These are phyloP conservation scores for Blastocystis sp. DNA, from an alignment of 352 stramenopile species.

Conservation along the genomic window DNA sequence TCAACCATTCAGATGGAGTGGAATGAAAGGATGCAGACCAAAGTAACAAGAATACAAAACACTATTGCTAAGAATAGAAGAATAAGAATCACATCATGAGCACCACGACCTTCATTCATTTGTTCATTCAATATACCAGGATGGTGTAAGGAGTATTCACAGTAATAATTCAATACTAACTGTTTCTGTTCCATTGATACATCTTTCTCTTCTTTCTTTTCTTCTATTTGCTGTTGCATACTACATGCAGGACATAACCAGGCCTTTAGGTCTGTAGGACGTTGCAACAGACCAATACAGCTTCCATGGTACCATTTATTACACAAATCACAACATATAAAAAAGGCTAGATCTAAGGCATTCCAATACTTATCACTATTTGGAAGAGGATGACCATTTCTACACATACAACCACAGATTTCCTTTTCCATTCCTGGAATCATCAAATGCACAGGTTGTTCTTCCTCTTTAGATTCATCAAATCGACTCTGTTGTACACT, in stretches of 20 bases:
- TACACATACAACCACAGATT: conserved; percentile 7
- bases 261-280: background rate
- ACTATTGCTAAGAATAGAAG: no score
- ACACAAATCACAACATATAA: conserved; percentile 27
- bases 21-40: background rate
- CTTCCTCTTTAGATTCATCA: background rate
- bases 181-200: background rate
- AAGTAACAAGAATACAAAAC: conserved; percentile 8
- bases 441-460: background rate
- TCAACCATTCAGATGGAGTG: background rate
- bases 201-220: background rate
- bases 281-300: conserved; percentile 23
- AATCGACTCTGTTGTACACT: background rate
- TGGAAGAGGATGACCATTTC: background rate
- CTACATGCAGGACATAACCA: conserved; percentile 27
- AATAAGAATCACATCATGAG: background rate
- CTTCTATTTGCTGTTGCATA: background rate
- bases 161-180: background rate
- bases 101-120: background rate
- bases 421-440: conserved; percentile 41
- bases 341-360: background rate
- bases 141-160: background rate
- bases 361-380: background rate
- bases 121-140: background rate
- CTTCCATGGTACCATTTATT: conserved; percentile 13